Conservation (phyloP, 768 basidiomycete genomes). For the Kondoa malvinella region DNA sequence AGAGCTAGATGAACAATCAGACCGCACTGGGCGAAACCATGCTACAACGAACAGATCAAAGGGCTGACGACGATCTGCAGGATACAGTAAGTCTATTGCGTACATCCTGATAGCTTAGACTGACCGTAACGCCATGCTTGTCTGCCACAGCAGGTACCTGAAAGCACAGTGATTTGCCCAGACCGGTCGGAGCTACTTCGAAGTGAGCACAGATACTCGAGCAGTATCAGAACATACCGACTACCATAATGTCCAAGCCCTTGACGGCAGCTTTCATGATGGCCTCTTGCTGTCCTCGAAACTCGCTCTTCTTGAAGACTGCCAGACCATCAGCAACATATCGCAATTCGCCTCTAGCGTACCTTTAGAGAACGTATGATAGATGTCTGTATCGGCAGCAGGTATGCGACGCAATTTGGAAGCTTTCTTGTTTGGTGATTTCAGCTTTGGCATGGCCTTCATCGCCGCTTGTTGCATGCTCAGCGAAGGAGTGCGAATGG, state of each 20-base stretch:
- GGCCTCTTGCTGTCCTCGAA: conserved; percentile 61
- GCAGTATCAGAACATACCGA: background rate
- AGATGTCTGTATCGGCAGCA: background rate
- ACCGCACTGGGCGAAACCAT: background rate
- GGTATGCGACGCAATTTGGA: conserved; percentile 1
- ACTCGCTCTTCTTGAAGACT: conserved; percentile 51
- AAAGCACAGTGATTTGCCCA: conserved; percentile 54
- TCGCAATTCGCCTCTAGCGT: background rate
- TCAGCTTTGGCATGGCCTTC: background rate
- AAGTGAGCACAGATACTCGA: background rate
- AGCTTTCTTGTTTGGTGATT: background rate
- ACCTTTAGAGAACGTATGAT: background rate
- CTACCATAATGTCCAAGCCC: conserved; percentile 34
- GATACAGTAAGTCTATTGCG: background rate
- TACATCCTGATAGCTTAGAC: background rate
- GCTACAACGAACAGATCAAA: conserved; percentile 1
- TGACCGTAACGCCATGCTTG: conserved; percentile 34
- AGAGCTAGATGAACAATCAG: conserved; percentile 8
- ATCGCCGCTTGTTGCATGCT: conserved; percentile 1
- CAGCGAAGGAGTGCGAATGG: conserved; percentile 10
- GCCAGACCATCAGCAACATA: background rate
- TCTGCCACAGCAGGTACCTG: conserved; percentile 61
- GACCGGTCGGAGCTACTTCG: background rate
- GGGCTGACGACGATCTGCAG: conserved; percentile 5
- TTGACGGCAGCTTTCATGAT: conserved; percentile 52